A percentile compares a stretch with the other conserved stretches of the same genome.
phyloP scores from a whole-genome alignment of 306 rosid species.

The Prunus armeniaca region DNA sequence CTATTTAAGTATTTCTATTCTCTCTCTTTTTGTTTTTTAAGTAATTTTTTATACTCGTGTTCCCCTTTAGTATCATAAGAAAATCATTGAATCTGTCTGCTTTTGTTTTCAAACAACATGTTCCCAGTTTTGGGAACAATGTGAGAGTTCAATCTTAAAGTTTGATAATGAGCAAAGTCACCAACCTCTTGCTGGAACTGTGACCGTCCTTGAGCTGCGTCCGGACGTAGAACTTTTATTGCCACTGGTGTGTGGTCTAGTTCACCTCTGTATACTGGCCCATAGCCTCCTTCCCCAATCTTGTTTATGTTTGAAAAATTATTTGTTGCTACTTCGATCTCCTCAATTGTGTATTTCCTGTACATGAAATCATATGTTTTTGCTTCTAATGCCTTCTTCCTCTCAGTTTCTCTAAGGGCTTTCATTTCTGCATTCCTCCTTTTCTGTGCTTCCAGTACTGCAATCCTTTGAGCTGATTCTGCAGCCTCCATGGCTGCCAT shows the following conservation, averaged over 20 bases:
- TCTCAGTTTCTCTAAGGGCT: constrained; percentile 35
- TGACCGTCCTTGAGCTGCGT: constrained; percentile 71
- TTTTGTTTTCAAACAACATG: background rate
- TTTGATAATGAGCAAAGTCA: background rate
- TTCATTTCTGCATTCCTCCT: constrained; percentile 49
- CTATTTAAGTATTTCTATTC: background rate
- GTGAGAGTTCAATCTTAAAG: background rate
- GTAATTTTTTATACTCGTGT: background rate
- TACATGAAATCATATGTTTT: constrained; percentile 35
- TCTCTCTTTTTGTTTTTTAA: background rate
- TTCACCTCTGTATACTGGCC: constrained; percentile 31
- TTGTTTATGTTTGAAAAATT: constrained; percentile 41
- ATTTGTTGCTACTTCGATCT: constrained; percentile 63
- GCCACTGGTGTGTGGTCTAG: constrained; percentile 37
- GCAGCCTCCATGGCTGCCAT: constrained; percentile 69
- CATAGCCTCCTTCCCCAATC: constrained; percentile 86
- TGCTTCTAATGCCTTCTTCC: constrained; percentile 12
- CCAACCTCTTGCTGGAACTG: constrained; percentile 82
- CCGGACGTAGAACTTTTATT: constrained; percentile 65
- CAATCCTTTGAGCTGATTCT: constrained; percentile 50
- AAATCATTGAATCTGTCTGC: background rate
- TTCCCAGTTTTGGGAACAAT: background rate
- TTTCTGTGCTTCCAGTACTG: constrained; percentile 57
- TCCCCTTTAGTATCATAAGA: background rate
- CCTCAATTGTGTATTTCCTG: constrained; percentile 60